These are phyloP conservation scores for Tuctoria greenei DNA, from an alignment of 176 grass and related monocot species.

Conservation along the genomic window DNA sequence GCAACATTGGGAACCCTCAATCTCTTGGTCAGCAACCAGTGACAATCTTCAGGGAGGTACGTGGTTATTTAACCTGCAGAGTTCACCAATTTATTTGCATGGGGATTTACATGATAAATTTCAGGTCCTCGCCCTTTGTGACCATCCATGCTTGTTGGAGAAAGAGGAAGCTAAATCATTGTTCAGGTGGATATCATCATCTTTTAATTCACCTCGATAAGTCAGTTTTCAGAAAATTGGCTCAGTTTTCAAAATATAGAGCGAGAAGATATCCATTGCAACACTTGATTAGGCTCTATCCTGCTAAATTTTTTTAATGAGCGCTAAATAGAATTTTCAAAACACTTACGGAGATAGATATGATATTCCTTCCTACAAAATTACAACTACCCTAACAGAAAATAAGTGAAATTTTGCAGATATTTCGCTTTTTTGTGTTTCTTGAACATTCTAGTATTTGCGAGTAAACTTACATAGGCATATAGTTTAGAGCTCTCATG, in stretches of 20 bases:
- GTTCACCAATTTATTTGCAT: slow-evolving; percentile 18
- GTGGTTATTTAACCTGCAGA: slow-evolving; percentile 27
- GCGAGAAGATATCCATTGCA: neutral
- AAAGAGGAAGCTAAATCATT: slow-evolving; percentile 65
- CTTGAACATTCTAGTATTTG: neutral
- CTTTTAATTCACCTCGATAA: slow-evolving; percentile 13
- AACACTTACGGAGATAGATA: neutral
- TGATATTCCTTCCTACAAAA: neutral
- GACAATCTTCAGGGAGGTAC: slow-evolving; percentile 92
- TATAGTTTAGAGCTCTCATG: neutral
- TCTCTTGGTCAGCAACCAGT: slow-evolving; percentile 94
- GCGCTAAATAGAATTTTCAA: neutral
- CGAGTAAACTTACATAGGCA: neutral
- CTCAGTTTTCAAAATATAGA: slow-evolving; percentile 12
- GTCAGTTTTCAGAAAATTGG: slow-evolving; percentile 6
- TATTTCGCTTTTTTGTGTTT: neutral
- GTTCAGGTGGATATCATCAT: slow-evolving; percentile 67
- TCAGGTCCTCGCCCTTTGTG: slow-evolving; percentile 91
- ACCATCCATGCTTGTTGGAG: slow-evolving; percentile 75
- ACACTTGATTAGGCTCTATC: neutral
- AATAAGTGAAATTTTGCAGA: neutral
- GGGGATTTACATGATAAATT: slow-evolving; percentile 33
- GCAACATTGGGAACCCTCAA: slow-evolving; percentile 98
- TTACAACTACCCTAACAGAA: slow-evolving; percentile 1
- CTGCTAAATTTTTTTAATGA: neutral